Base-by-base conservation (phyloP, 1,284 basidiomycete genomes). In the Vanrija humicola region DNA sequence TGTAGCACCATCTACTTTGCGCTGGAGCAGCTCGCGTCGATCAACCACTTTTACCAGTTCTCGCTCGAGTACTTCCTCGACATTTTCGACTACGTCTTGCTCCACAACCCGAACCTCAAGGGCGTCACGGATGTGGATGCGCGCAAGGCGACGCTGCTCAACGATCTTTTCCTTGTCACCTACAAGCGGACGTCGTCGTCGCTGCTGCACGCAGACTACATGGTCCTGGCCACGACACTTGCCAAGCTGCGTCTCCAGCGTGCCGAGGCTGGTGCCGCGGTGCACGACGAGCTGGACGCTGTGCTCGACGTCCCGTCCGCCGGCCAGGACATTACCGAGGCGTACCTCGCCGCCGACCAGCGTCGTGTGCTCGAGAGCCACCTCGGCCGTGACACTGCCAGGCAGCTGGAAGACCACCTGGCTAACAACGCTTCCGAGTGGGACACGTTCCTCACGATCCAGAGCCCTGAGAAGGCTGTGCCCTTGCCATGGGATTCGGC, bases 41-140 rank as follows among this genome's bases (percentile, higher is more conserved):
- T 98, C 78, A 92, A 96, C 70, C 95, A 98, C 78, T 98, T 98
- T 80, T 99, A 99, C 74, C 92, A 98, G 74, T 99, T 98, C 81
- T 98, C 95, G 1, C 83, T 99, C 50, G 86, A 84, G 43, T 98
- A 96, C 82, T 99, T 98, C 87, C 84, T 98, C 59, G 93, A 97
- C 73, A 95, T 98, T 66, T 98, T 99, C 77, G 91, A 98, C 78
- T 90, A 88, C 65, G 86, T 98, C 54, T 83, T 98, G 8, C 87
- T 88, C 61, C 86, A 89, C 66, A 98, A 98, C 73, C 91, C 93
- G 8, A 88, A 92, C 72, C 82, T 97, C 59, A 84, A 84, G 70
- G 84, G 83, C 59, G 80, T 96, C 57, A 81, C 84, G 6, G 92
- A 97, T 64, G 78, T 90, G 54, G 79, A 81, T 59, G 79, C 79